Evolutionary conservation across 208 protist species (phyloP).

Genomic region (Sergeia podlipaevii): DNA sequence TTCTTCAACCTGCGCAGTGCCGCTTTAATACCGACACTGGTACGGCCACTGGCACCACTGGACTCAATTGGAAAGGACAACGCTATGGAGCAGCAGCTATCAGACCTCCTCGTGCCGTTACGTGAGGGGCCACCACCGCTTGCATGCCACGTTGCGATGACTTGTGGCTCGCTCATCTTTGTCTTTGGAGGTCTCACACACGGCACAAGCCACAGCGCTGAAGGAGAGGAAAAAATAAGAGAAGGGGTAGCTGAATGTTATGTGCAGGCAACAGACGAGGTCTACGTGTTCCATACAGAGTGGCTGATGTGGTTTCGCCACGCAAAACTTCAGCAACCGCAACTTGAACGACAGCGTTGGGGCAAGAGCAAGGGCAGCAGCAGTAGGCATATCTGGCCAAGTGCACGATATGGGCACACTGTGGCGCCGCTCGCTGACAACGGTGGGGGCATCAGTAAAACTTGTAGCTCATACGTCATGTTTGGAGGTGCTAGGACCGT

Average conservation of each 20-base stretch:
- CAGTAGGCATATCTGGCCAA: constrained; percentile 24
- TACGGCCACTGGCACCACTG: too few relatives aligned
- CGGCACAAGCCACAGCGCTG: neutral
- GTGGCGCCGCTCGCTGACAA: constrained; percentile 25
- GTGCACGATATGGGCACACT: constrained; percentile 50
- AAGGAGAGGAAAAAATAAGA: neutral
- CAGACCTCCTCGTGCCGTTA: neutral
- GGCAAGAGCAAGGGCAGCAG: constrained; percentile 1
- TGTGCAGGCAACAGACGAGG: constrained; percentile 20
- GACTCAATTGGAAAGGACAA: neutral
- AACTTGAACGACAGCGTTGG: neutral
- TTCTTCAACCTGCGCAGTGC: neutral
- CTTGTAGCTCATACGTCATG: constrained; percentile 16
- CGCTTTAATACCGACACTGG: neutral
- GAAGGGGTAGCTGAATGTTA: neutral
- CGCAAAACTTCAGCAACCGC: neutral
- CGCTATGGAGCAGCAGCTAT: neutral
- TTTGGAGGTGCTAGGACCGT: constrained; percentile 21
- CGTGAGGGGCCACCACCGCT: constrained; percentile 22
- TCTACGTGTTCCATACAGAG: constrained; percentile 39
- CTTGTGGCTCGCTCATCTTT: constrained; percentile 27
- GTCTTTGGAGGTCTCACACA: constrained; percentile 41
- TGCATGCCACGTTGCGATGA: constrained; percentile 44
- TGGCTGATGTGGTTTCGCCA: constrained; percentile 24
- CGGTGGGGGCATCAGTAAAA: constrained; percentile 21